Evolutionary conservation across 768 basidiomycete species (phyloP), one percentile per base, ranked within the genome.

Genomic region (Lentinula boryana): DNA sequence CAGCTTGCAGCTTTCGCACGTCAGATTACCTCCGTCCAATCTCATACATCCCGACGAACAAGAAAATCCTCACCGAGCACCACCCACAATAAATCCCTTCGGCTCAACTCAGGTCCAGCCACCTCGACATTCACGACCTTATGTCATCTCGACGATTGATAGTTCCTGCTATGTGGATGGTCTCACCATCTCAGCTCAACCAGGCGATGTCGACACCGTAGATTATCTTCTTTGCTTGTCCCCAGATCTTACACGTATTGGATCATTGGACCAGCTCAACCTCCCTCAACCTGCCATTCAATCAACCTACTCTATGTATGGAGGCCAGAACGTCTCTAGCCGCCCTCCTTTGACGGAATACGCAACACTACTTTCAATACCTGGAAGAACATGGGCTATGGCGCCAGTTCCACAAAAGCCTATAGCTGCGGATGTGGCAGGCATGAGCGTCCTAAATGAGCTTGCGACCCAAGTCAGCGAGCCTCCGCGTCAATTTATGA

Each of bases 301-400:
- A 40, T 83, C 79, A 60, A 66, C 75, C 33, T 66, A 72, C 21
- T 63, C 76, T 6, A 64, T 74, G 23, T 86, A 84, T 65, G 71
- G 71, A 21, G 67, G 69, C 44, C 58, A 71, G 4, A 58, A 73
- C 35, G 68, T 70, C 15, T 67, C 80, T 49, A 75, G 68, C 55
- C 74, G 88, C 21, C 84, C 86, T 2, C 85, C 86, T 10, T 75
- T 94, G 50, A 85, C 85, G 9, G 94, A 96, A 65, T 83, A 91
- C 62, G 88, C 91, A 2, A 84, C 85, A 4, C 68, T 93, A 27
- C 73, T 95, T n/a, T 77, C 87, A 10, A 86, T 95, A 60, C 86
- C 88, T 13, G 94, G 94, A 1, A 77, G 86, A 64, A 91, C 91
- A 6, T 94, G 92, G 91, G 89, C 87, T 27, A 87, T 93, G 76